Base-by-base conservation (phyloP, 495 filamentous ascomycete species). In the Lichenothelia convexa region DNA sequence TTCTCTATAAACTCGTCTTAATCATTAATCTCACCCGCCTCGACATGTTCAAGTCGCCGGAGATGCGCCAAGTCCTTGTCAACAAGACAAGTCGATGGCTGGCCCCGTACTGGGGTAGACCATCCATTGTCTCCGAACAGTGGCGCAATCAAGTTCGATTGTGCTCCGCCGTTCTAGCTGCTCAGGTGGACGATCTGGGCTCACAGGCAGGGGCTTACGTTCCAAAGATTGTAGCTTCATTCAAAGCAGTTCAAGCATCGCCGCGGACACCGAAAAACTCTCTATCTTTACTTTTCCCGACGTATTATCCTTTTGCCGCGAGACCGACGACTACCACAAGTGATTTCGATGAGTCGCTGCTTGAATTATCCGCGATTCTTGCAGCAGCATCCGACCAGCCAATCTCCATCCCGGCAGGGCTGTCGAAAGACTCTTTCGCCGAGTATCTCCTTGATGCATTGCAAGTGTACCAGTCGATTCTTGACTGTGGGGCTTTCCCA, bases 101-200 rank as follows among this genome's bases (percentile, higher is more conserved):
- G 45, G 78, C 75, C 2, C 87, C 87, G 5, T 83, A 95, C 56
- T 99, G 89, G 89, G 89, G 89, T 21, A 70, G 69, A 35, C 70
- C 65, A 5, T 62, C 68, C 1, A 62, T 71, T 21, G 73, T 89
- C 1, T 84, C 74, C 3, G 72, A 80, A 8, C 84, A 91, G 50
- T 99, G 82, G 68, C 79, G 74, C 41, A 82, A 93, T 13, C 89
- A 97, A 59, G 80, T 94, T 12, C 80, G 89, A 4, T 62, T 97
- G 16, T 87, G 82, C 50, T 89, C 81, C 51, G 83, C 87, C 1
- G 80, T 95, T 32, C 70, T 95, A 15, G 79, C 89, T 2, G 78
- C 75, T 38, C 76, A 95, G 50, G 64, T 84, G 33, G 66, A 73
- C 18, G 71, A 80, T 43, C 70, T 84, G 5, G 78, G 80, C n/a